Percentiles rank a stretch among this genome's conserved stretches.
Conservation (phyloP, 768 basidiomycete genomes). For the Tulasnella sp. region DNA sequence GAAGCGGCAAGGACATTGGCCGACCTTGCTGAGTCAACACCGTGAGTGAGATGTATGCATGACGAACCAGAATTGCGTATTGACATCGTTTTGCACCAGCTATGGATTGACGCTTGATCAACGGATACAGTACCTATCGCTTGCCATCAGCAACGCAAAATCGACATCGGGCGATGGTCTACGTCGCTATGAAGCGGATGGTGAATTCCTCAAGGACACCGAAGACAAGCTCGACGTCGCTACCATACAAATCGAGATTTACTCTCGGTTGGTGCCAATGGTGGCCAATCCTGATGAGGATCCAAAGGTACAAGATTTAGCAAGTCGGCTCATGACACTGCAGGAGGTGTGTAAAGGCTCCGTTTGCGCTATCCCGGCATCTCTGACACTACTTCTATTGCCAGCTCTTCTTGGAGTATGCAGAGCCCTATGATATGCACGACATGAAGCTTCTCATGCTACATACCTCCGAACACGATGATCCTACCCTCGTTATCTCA, state of each 20-base stretch:
- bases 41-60: slow-evolving; percentile 39
- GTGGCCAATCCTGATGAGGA: slow-evolving; percentile 27
- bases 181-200: slow-evolving; percentile 77
- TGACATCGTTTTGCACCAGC: slow-evolving; percentile 35
- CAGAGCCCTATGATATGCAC: slow-evolving; percentile 74
- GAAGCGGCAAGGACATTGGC: slow-evolving; percentile 82
- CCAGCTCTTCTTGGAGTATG: slow-evolving; percentile 82
- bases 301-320: slow-evolving; percentile 24
- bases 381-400: not conserved
- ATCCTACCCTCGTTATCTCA: slow-evolving; percentile 65
- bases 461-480: slow-evolving; percentile 86
- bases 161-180: slow-evolving; percentile 54
- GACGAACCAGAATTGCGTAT: slow-evolving; percentile 29
- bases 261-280: slow-evolving; percentile 35
- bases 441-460: slow-evolving; percentile 80
- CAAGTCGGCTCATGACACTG: slow-evolving; percentile 52
- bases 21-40: slow-evolving; percentile 69
- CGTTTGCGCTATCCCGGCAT: not conserved
- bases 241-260: slow-evolving; percentile 91
- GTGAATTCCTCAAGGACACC: slow-evolving; percentile 85
- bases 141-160: slow-evolving; percentile 93
- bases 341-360: slow-evolving; percentile 51
- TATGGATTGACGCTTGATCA: slow-evolving; percentile 41
- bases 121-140: slow-evolving; percentile 83
- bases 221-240: slow-evolving; percentile 97